Evolutionary conservation across 192 early-diverging fungal genomes (phyloP).

Genomic region (Podila minutissima): DNA sequence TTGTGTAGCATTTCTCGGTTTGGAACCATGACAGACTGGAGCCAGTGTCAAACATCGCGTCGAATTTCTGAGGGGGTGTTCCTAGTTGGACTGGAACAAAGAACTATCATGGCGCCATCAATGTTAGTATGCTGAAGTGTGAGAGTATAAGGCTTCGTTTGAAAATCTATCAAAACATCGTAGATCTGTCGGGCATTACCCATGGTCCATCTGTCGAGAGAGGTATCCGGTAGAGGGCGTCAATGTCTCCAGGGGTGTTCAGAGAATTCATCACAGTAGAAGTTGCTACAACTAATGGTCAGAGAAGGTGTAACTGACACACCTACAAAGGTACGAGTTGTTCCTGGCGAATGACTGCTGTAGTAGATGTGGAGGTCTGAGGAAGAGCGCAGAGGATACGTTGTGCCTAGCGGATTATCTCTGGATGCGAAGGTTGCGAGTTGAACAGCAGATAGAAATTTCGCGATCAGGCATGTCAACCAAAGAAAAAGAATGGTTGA

Average conservation of each 20-base stretch:
- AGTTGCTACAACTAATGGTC: background rate
- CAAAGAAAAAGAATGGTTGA: background rate
- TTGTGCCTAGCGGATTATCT: too few relatives aligned
- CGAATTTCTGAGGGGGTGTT: constrained; percentile 27
- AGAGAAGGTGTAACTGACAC: too few relatives aligned
- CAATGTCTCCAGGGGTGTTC: constrained; percentile 2
- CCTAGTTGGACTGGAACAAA: constrained; percentile 35
- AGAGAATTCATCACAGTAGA: background rate
- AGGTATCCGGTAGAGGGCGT: constrained; percentile 35
- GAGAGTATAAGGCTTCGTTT: background rate
- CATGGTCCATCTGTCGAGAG: constrained; percentile 31
- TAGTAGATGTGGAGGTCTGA: too few relatives aligned
- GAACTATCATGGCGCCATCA: constrained; percentile 1
- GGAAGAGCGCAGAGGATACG: too few relatives aligned
- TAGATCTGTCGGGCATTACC: constrained; percentile 6
- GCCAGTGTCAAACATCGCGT: constrained; percentile 40
- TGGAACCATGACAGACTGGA: constrained; percentile 47
- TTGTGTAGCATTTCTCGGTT: constrained; percentile 3
- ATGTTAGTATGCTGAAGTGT: too few relatives aligned
- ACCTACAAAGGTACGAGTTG: too few relatives aligned
- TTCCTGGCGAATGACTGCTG: too few relatives aligned
- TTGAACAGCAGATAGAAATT: too few relatives aligned
- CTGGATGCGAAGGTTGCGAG: too few relatives aligned
- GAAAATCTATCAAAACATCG: background rate
- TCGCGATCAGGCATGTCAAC: too few relatives aligned